A percentile compares a stretch with the other conserved stretches of the same genome.
phyloP scores from a whole-genome alignment of 257 asterid species.

The Nicotiana obtusifolia region DNA sequence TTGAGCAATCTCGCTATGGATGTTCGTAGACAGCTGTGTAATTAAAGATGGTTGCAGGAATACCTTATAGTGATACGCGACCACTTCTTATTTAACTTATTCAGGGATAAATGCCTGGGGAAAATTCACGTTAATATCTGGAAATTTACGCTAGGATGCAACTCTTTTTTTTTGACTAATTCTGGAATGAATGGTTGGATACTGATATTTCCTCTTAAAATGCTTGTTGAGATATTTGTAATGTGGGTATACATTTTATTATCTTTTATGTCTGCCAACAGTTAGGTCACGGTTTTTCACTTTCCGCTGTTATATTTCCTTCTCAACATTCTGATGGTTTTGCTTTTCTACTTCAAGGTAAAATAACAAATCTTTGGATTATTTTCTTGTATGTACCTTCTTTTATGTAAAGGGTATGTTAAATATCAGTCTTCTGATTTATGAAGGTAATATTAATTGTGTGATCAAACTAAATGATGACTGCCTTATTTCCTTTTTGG shows the following conservation, averaged over 20 bases:
- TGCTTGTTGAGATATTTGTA: neutral
- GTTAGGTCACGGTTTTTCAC: neutral
- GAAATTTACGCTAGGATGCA: neutral
- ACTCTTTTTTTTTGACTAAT: neutral
- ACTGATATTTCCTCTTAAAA: neutral
- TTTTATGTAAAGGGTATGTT: neutral
- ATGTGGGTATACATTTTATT: neutral
- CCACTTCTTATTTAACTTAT: neutral
- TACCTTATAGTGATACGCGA: neutral
- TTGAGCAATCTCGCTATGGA: neutral
- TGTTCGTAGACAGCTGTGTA: neutral
- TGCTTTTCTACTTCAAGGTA: neutral
- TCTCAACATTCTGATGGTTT: slow-evolving; percentile 1
- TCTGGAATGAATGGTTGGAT: neutral
- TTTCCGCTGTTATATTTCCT: neutral
- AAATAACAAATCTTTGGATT: neutral
- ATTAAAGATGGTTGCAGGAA: neutral
- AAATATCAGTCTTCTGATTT: neutral
- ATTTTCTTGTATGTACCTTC: neutral
- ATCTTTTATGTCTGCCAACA: neutral
- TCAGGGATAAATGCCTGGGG: neutral
- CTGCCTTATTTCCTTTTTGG: neutral
- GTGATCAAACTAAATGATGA: neutral
- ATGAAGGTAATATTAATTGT: neutral
- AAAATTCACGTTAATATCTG: neutral